phyloP scores from a whole-genome alignment of 441 rosid genomes.

The Corymbia calophylla region DNA sequence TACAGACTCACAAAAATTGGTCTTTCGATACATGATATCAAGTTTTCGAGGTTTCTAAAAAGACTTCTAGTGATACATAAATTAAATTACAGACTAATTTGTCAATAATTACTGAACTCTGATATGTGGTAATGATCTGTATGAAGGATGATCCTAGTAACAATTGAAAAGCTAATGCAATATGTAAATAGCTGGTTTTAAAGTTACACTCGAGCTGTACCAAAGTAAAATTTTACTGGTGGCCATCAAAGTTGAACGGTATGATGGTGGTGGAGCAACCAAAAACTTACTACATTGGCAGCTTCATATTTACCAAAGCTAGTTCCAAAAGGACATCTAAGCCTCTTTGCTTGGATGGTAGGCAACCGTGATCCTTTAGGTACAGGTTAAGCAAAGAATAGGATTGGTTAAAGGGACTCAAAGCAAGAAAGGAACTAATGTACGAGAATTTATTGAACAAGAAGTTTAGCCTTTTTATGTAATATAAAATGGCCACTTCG shows the following conservation, averaged over 20 bases:
- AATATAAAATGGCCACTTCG: neutral
- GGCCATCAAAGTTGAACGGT: neutral
- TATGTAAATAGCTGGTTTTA: neutral
- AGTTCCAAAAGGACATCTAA: neutral
- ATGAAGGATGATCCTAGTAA: neutral
- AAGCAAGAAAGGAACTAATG: neutral
- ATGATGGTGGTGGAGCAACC: neutral
- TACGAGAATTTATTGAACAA: neutral
- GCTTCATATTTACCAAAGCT: neutral
- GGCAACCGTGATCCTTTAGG: neutral
- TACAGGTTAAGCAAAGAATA: neutral
- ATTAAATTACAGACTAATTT: fast-evolving
- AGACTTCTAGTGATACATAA: fast-evolving
- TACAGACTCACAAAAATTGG: fast-evolving
- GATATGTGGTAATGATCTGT: fast-evolving
- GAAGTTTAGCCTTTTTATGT: neutral
- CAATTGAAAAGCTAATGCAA: neutral
- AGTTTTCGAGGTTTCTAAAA: neutral
- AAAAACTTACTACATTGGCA: neutral
- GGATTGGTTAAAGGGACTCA: neutral
- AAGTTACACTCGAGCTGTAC: no score
- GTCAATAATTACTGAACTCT: neutral
- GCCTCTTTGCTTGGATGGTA: neutral
- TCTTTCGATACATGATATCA: neutral
- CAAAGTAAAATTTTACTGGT: fast-evolving